These are phyloP conservation scores for Fragaria vesca DNA, from an alignment of 306 rosid species.

Conservation along the genomic window DNA sequence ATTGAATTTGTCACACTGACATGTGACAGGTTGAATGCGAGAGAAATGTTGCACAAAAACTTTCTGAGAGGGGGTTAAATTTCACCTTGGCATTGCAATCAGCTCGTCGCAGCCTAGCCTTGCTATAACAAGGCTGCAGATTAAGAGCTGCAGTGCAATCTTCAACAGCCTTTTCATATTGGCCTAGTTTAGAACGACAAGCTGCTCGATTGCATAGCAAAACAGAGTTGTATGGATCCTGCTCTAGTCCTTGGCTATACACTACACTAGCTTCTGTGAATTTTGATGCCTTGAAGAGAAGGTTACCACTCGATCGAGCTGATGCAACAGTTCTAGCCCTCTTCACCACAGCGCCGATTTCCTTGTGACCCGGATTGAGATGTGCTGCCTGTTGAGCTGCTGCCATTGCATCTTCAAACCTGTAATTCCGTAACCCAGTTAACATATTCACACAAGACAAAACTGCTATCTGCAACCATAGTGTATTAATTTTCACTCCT, in stretches of 20 bases:
- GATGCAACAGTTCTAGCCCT: constrained; percentile 58
- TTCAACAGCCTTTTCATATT: constrained; percentile 87
- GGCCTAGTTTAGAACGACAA: constrained; percentile 84
- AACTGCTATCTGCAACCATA: background rate
- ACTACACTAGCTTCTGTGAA: constrained; percentile 62
- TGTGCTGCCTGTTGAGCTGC: constrained; percentile 61
- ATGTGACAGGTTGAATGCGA: background rate
- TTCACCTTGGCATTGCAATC: constrained; percentile 83
- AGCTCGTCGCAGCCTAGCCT: constrained; percentile 88
- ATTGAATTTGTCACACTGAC: background rate
- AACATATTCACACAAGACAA: background rate
- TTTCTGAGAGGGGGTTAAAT: background rate
- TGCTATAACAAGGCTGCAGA: constrained; percentile 75
- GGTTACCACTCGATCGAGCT: constrained; percentile 80
- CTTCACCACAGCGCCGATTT: constrained; percentile 51
- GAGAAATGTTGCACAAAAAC: background rate
- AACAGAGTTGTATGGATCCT: constrained; percentile 70
- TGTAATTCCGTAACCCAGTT: constrained; percentile 25
- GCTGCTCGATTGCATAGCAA: constrained; percentile 93
- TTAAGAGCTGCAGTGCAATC: constrained; percentile 80
- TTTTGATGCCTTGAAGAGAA: constrained; percentile 80
- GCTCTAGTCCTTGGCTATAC: constrained; percentile 82
- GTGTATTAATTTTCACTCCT: background rate
- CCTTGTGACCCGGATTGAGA: constrained; percentile 62
- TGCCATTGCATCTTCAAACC: constrained; percentile 79